phyloP scores from a whole-genome alignment of 163 green algal genomes.

The Scenedesmus sp. region DNA sequence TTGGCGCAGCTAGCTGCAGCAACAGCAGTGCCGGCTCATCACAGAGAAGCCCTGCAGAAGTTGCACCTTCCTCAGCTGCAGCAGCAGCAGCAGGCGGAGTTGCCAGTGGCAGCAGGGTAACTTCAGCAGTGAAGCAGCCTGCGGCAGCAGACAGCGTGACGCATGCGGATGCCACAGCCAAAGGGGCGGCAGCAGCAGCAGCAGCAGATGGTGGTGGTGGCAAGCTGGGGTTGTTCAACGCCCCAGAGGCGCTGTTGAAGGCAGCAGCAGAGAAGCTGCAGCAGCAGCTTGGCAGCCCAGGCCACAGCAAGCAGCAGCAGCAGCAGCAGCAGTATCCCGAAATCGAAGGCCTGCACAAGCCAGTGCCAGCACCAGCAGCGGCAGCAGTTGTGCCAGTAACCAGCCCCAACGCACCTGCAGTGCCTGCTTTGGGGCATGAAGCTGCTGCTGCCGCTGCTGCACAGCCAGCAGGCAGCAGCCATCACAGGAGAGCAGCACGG shows the following conservation, averaged over 20 bases:
- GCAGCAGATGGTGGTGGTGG: not conserved
- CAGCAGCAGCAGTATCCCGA: conserved; percentile 20
- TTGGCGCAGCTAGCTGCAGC: too few species aligned
- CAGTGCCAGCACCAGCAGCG: not conserved
- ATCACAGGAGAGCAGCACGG: not conserved
- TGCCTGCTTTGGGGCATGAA: not conserved
- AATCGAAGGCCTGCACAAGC: too few species aligned
- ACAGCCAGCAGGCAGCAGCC: not conserved
- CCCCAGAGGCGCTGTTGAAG: conserved; percentile 15
- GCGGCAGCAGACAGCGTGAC: not conserved
- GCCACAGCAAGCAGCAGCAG: not conserved
- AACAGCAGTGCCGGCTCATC: not conserved
- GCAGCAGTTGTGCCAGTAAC: not conserved
- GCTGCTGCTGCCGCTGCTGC: not conserved
- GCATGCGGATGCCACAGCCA: too few species aligned
- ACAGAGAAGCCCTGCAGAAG: not conserved
- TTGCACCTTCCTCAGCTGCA: not conserved
- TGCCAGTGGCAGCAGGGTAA: not conserved
- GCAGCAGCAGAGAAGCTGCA: conserved; percentile 25
- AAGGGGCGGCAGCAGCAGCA: conserved; percentile 11
- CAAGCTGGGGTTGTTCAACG: not conserved
- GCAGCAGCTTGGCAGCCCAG: not conserved
- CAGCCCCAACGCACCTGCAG: conserved; percentile 1
- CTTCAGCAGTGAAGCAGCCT: not conserved
- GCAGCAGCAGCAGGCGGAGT: not conserved